Conservation (phyloP, 2,329 filamentous ascomycete genomes). For the Nigrospora sphaerica region DNA sequence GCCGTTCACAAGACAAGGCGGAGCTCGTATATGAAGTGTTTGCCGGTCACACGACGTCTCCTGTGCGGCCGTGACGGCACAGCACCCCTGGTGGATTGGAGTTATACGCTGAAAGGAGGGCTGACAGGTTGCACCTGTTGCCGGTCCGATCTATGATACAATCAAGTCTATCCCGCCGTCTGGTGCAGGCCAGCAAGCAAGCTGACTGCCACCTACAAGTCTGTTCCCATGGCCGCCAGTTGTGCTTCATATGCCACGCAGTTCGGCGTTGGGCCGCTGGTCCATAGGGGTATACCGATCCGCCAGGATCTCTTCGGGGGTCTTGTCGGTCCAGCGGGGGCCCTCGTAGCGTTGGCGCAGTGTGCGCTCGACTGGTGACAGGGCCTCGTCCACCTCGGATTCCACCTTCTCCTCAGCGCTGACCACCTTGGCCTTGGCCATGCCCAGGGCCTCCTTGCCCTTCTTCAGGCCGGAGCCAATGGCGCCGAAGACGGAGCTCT, state of each 20-base stretch:
- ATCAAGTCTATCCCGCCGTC: slow-evolving; percentile 1
- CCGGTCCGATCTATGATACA: background rate
- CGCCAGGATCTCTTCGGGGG: slow-evolving; percentile 40
- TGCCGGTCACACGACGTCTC: too few species aligned
- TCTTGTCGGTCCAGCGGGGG: slow-evolving; percentile 32
- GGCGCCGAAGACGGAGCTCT: slow-evolving; percentile 28
- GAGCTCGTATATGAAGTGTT: too few species aligned
- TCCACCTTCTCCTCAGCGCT: slow-evolving; percentile 28
- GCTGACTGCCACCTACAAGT: background rate
- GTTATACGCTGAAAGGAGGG: background rate
- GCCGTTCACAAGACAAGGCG: too few species aligned
- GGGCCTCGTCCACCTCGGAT: slow-evolving; percentile 13
- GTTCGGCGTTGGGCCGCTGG: slow-evolving; percentile 34
- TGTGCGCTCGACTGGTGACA: slow-evolving; percentile 39
- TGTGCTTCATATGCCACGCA: slow-evolving; percentile 25
- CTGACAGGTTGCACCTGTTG: background rate
- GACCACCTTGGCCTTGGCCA: slow-evolving; percentile 27
- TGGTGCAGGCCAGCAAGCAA: background rate
- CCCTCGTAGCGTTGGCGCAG: slow-evolving; percentile 44
- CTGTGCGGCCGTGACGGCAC: background rate
- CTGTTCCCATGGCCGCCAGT: background rate
- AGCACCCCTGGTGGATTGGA: background rate
- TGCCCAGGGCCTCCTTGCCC: slow-evolving; percentile 30
- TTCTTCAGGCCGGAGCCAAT: slow-evolving; percentile 33
- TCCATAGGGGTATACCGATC: slow-evolving; percentile 21